Percentiles rank a stretch among this genome's conserved stretches.
Conservation (phyloP, 2,329 filamentous ascomycete species). For the Cryphonectria nitschkei region DNA sequence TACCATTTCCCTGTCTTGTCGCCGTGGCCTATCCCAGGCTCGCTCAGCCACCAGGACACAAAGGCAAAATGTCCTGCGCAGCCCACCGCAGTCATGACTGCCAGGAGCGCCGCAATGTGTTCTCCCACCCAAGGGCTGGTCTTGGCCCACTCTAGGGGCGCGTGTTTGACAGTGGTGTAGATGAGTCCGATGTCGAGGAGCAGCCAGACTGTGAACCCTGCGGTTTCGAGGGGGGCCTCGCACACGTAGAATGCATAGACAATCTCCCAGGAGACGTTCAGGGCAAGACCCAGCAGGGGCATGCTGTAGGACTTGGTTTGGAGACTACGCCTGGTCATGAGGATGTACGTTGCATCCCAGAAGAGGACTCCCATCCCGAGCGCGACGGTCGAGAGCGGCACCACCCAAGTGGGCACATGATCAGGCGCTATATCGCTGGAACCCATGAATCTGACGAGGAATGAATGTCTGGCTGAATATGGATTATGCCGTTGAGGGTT, state of each 20-base stretch:
- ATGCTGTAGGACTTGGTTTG: slow-evolving; percentile 53
- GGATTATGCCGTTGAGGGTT: background rate
- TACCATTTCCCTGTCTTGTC: slow-evolving; percentile 51
- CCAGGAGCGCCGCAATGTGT: slow-evolving; percentile 45
- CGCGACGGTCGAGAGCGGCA: slow-evolving; percentile 40
- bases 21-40: slow-evolving; percentile 45
- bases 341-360: slow-evolving; percentile 50
- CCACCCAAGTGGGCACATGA: slow-evolving; percentile 41
- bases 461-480: background rate
- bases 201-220: slow-evolving; percentile 53
- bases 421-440: slow-evolving; percentile 44
- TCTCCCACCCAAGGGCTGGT: slow-evolving; percentile 45
- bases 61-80: slow-evolving; percentile 46
- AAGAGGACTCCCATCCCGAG: slow-evolving; percentile 43
- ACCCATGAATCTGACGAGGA: slow-evolving; percentile 40
- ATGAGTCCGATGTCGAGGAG: slow-evolving; percentile 53
- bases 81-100: slow-evolving; percentile 41
- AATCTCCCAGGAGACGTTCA: slow-evolving; percentile 58
- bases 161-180: slow-evolving; percentile 50
- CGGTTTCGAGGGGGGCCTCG: slow-evolving; percentile 47
- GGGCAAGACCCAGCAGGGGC: slow-evolving; percentile 50
- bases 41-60: slow-evolving; percentile 51
- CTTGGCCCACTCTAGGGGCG: slow-evolving; percentile 45
- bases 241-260: slow-evolving; percentile 52
- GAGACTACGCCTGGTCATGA: slow-evolving; percentile 51